Evolutionary conservation across 345 rosid species (phyloP), one percentile per base, ranked within the genome.

Genomic region (Fremontodendron californicum): DNA sequence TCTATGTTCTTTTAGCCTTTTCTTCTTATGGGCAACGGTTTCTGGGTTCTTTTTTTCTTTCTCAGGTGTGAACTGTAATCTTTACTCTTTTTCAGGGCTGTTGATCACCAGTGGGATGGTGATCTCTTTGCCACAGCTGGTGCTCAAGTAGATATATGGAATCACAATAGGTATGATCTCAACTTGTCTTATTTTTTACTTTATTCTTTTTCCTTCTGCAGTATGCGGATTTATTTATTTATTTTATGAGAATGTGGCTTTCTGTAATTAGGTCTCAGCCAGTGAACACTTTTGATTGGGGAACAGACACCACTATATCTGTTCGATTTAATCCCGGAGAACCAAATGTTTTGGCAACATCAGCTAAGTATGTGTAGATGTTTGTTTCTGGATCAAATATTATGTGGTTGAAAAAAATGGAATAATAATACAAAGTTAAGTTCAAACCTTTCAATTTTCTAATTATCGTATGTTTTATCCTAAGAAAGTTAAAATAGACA

Each of bases 261-360:
- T 27, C 71, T 77, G 71, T 66, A 31, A 77, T 79, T 81, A 96
- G 98, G 88, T 94, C 99, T 81, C 93, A 91, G 82, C 99, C 99
- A 67, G 87, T 94, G 31, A 89, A 88, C 78, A 91, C 86, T 72
- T 92, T 94, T 82, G 88, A 88, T 58, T 92, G 98, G 97, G 97
- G 97, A 73, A 89, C 87, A 7, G 93, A 92, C 81, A 85, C 99
- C 33, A 88, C 93, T 48, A 86, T 92, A 76, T 94, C 94, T 85
- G 90, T 94, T 76, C 86, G 89, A 82, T 96, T 96, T 87, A 92
- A 94, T 86, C 99, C 98, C 0, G 98, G 94, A 75, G 98, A 93
- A 71, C 90, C 97, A 58, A 88, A 94, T 78, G 74, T 94, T 75
- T 85, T 96, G 82, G 99, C 91, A 23, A 71, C 97, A 65, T 87